A percentile compares a stretch with the other conserved stretches of the same genome.
Conservation (phyloP, 2,329 filamentous ascomycete species). For the Phaeosphaeria sp. region DNA sequence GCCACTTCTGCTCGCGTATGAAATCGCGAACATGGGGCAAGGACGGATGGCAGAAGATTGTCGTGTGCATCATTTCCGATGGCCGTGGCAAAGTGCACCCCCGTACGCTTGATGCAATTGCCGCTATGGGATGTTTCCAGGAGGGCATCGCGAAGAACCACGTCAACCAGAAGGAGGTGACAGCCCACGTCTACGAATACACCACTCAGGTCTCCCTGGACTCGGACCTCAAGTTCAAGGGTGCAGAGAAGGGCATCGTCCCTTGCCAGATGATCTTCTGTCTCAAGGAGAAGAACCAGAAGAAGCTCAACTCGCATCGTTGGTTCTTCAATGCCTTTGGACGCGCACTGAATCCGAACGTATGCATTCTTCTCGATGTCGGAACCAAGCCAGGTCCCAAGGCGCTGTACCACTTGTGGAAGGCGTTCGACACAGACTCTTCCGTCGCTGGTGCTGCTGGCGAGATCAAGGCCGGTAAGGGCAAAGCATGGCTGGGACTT, state of each 20-base stretch:
- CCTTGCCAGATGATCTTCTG: slow-evolving; percentile 99
- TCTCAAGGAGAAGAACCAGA: slow-evolving; percentile 95
- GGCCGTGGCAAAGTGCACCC: slow-evolving; percentile 93
- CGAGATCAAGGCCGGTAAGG: slow-evolving; percentile 97
- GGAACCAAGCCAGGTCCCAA: slow-evolving; percentile 89
- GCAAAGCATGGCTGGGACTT: slow-evolving; percentile 79
- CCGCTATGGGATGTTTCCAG: slow-evolving; percentile 97
- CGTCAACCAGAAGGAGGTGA: slow-evolving; percentile 94
- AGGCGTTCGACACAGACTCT: slow-evolving; percentile 96
- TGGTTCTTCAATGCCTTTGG: slow-evolving; percentile 99
- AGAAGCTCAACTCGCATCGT: slow-evolving; percentile 97
- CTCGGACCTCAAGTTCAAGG: slow-evolving; percentile 96
- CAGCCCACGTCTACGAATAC: slow-evolving; percentile 98
- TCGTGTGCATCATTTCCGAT: slow-evolving; percentile 95
- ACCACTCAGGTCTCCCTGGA: slow-evolving; percentile 97
- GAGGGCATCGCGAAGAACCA: slow-evolving; percentile 98
- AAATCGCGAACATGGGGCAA: slow-evolving; percentile 97
- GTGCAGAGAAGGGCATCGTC: slow-evolving; percentile 97
- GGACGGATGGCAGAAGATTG: slow-evolving; percentile 98
- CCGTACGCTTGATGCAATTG: slow-evolving; percentile 88
- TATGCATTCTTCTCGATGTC: slow-evolving; percentile 96
- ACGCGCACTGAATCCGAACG: slow-evolving; percentile 88
- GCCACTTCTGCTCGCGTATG: slow-evolving; percentile 90
- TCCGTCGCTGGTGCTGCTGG: slow-evolving; percentile 96
- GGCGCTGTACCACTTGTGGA: slow-evolving; percentile 98